These are phyloP conservation scores for Mychonastes homosphaera DNA, from an alignment of 139 green algal species.

Conservation along the genomic window DNA sequence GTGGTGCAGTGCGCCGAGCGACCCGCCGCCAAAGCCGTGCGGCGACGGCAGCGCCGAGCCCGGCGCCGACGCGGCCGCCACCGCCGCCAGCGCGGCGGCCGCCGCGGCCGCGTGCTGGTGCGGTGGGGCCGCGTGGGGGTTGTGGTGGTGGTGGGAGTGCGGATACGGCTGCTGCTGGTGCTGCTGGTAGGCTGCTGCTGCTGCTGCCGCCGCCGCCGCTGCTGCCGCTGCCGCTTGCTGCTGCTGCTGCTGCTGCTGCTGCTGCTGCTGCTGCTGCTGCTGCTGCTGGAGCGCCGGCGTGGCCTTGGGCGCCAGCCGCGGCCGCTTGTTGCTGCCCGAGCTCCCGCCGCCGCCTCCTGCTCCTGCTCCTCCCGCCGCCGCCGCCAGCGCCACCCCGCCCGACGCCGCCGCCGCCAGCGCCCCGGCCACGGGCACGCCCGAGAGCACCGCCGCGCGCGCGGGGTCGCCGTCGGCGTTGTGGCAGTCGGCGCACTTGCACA, in stretches of 20 bases:
- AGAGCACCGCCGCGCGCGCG: neutral
- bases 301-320: slow-evolving; percentile 1
- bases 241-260: neutral
- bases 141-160: neutral
- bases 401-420: neutral
- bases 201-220: slow-evolving; percentile 4
- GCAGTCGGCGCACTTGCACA: slow-evolving; percentile 82
- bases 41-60: neutral
- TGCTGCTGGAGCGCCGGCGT: neutral
- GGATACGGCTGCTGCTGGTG: slow-evolving; percentile 1
- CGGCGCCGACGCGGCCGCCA: neutral
- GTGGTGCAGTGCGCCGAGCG: neutral
- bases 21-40: neutral
- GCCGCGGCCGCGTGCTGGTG: neutral
- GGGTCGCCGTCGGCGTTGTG: slow-evolving; percentile 64
- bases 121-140: too few relatives aligned
- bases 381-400: neutral
- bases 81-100: neutral
- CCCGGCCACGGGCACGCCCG: neutral
- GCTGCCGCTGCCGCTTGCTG: slow-evolving; percentile 5
- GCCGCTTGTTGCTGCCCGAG: neutral
- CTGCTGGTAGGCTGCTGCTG: neutral
- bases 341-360: neutral
- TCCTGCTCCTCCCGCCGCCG: neutral
- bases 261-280: neutral